phyloP scores from a whole-genome alignment of 1,284 basidiomycete genomes.

The Testicularia cyperi region DNA sequence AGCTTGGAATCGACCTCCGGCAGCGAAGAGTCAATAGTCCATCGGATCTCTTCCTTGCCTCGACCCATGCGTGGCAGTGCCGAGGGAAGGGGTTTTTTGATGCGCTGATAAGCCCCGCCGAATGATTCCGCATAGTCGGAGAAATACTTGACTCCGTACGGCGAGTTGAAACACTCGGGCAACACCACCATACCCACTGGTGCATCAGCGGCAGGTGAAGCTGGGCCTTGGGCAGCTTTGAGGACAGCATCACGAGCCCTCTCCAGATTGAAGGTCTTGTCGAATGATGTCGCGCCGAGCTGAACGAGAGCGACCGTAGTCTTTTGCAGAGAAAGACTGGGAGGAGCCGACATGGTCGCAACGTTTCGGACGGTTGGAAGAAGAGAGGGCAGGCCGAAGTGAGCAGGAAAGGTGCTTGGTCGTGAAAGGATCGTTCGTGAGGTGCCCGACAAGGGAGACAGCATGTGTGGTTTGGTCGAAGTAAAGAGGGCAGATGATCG shows the following conservation, averaged over 20 bases:
- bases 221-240: constrained; percentile 6
- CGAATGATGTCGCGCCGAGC: constrained; percentile 50
- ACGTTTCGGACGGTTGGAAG: background rate
- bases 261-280: constrained; percentile 52
- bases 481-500: too few relatives aligned
- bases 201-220: constrained; percentile 11
- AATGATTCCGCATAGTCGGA: constrained; percentile 55
- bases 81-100: constrained; percentile 41
- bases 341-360: constrained; percentile 24
- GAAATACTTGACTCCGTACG: constrained; percentile 76
- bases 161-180: constrained; percentile 96
- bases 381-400: too few relatives aligned
- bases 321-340: constrained; percentile 26
- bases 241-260: constrained; percentile 44
- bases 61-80: constrained; percentile 25
- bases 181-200: constrained; percentile 48
- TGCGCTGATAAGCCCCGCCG: constrained; percentile 50
- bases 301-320: constrained; percentile 52
- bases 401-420: background rate
- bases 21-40: constrained; percentile 42
- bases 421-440: too few relatives aligned
- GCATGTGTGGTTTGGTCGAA: too few relatives aligned
- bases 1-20: constrained; percentile 23
- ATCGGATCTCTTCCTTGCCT: constrained; percentile 33
- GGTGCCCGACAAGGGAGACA: too few relatives aligned